Evolutionary conservation across 495 filamentous ascomycete genomes (phyloP).

Genomic region (Aspergillus ellipticus): DNA sequence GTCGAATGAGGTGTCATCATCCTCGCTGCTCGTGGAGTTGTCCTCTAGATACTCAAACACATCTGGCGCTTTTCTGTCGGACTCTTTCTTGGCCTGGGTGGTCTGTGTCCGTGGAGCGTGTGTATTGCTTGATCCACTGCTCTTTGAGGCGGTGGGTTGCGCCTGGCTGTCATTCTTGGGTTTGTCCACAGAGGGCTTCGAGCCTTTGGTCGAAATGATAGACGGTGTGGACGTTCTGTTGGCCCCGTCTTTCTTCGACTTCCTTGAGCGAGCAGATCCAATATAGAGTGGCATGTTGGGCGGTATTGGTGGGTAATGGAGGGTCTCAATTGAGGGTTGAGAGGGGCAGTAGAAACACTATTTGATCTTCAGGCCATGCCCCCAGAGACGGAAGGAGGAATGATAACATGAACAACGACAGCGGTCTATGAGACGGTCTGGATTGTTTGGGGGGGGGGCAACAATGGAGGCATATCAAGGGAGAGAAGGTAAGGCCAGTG

Average conservation of each 20-base stretch:
- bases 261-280: conserved; percentile 25
- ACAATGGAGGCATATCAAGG: conserved; percentile 21
- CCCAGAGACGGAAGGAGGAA: conserved; percentile 7
- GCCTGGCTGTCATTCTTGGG: conserved; percentile 17
- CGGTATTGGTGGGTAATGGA: conserved; percentile 3
- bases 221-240: conserved; percentile 28
- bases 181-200: conserved; percentile 22
- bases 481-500: conserved; percentile 5
- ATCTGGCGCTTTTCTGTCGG: conserved; percentile 28
- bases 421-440: not conserved
- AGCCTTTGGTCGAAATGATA: conserved; percentile 22
- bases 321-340: conserved; percentile 2
- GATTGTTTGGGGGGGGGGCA: conserved; percentile 7
- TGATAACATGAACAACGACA: conserved; percentile 18
- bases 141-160: conserved; percentile 10
- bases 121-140: conserved; percentile 15
- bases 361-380: conserved; percentile 18
- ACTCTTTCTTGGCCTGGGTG: conserved; percentile 16
- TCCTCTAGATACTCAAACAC: conserved; percentile 44
- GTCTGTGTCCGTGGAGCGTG: conserved; percentile 12
- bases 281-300: conserved; percentile 33
- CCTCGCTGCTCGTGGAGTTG: conserved; percentile 22
- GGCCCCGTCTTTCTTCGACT: conserved; percentile 30
- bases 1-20: conserved; percentile 22
- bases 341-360: not conserved